Conservation (phyloP, 2,329 filamentous ascomycete genomes). For the Botrytis squamosa region DNA sequence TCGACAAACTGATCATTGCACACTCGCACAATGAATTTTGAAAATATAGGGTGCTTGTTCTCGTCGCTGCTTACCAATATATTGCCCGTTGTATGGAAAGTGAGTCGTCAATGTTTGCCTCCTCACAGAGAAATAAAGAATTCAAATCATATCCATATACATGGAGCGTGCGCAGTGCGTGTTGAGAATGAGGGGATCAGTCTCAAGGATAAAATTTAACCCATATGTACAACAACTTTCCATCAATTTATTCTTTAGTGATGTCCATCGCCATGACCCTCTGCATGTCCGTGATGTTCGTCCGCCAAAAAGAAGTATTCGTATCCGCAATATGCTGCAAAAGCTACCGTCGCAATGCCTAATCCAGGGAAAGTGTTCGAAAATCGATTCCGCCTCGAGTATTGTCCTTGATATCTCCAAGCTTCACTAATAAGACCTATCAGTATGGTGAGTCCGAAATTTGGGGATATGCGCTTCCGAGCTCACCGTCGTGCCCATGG, state of each 20-base stretch:
- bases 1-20: neutral
- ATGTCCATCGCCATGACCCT: slow-evolving; percentile 53
- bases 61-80: neutral
- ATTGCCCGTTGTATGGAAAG: neutral
- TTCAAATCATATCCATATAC: neutral
- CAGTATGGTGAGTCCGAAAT: slow-evolving; percentile 19
- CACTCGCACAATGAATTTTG: neutral
- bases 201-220: slow-evolving; percentile 24
- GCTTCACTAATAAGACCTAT: slow-evolving; percentile 75
- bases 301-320: slow-evolving; percentile 85
- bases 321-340: slow-evolving; percentile 83
- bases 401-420: slow-evolving; percentile 90
- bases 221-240: slow-evolving; percentile 43
- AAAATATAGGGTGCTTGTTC: neutral
- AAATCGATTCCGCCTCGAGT: slow-evolving; percentile 87
- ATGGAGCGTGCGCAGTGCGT: neutral
- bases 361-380: slow-evolving; percentile 83
- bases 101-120: neutral
- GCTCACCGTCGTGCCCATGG: slow-evolving; percentile 66
- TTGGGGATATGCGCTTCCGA: neutral
- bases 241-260: slow-evolving; percentile 47
- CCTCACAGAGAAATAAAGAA: neutral
- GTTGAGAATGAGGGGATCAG: neutral
- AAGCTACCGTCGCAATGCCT: slow-evolving; percentile 88
- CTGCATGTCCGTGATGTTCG: slow-evolving; percentile 55